Percentiles rank a stretch among this genome's conserved stretches.
phyloP scores from a whole-genome alignment of 306 rosid genomes.

The Cicer bijugum region DNA sequence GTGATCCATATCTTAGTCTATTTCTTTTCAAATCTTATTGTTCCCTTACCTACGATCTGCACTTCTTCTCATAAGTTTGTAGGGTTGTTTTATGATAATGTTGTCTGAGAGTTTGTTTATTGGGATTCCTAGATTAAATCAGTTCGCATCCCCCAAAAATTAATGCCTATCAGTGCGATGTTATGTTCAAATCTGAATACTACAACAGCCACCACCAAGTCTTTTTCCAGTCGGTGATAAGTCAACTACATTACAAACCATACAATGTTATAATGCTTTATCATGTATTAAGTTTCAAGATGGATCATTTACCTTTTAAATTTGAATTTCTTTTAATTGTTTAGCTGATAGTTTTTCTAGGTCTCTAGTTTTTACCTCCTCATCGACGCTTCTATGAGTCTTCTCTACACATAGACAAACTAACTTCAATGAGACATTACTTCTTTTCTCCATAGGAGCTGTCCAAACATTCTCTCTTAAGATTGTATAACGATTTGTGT shows the following conservation, averaged over 20 bases:
- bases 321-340: neutral
- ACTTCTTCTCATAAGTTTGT: conserved; percentile 1
- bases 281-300: neutral
- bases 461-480: neutral
- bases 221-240: neutral
- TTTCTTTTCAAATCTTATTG: neutral
- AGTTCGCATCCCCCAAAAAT: conserved; percentile 2
- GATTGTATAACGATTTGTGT: neutral
- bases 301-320: neutral
- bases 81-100: conserved; percentile 12
- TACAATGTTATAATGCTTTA: neutral
- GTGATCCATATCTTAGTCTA: conserved; percentile 2
- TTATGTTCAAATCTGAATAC: conserved; percentile 15
- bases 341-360: neutral
- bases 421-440: neutral
- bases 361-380: neutral
- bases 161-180: neutral
- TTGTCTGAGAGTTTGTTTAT: conserved; percentile 1
- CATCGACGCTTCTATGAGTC: neutral
- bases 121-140: neutral
- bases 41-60: neutral
- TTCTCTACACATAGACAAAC: neutral
- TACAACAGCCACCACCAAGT: neutral
- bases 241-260: neutral
- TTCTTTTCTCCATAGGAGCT: neutral